Conservation (phyloP, 495 filamentous ascomycete species). For the Hypomontagnella monticulosa region DNA sequence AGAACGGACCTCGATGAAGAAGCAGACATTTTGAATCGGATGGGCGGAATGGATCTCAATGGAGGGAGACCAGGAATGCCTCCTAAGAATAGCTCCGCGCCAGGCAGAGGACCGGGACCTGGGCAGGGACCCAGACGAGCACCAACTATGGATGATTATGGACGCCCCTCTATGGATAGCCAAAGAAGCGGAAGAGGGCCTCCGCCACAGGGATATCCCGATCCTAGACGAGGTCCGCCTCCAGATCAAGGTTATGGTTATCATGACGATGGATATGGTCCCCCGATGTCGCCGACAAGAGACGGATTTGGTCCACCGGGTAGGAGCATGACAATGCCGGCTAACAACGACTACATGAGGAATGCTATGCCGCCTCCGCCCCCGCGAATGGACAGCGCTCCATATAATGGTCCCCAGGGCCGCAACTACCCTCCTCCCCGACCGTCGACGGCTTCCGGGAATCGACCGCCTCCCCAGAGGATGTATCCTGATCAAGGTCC, state of each 20-base stretch:
- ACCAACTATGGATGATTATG: slow-evolving; percentile 47
- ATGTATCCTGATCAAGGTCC: slow-evolving; percentile 55
- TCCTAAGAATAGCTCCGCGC: slow-evolving; percentile 24
- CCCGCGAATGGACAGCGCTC: slow-evolving; percentile 49
- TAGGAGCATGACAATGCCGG: slow-evolving; percentile 65
- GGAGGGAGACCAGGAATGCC: slow-evolving; percentile 46
- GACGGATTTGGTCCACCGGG: slow-evolving; percentile 53
- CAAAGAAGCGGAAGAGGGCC: slow-evolving; percentile 51
- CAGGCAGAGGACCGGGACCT: slow-evolving; percentile 50
- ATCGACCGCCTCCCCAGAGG: slow-evolving; percentile 56
- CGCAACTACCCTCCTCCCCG: slow-evolving; percentile 56
- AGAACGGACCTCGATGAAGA: slow-evolving; percentile 58
- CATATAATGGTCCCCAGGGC: slow-evolving; percentile 56
- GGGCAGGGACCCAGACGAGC: slow-evolving; percentile 47
- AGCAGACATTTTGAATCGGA: slow-evolving; percentile 61
- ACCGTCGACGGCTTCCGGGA: slow-evolving; percentile 61
- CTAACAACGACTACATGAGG: slow-evolving; percentile 53
- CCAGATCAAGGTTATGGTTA: slow-evolving; percentile 51
- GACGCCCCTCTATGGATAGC: slow-evolving; percentile 45
- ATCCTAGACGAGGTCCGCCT: slow-evolving; percentile 53
- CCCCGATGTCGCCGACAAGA: slow-evolving; percentile 41
- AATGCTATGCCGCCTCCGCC: slow-evolving; percentile 46
- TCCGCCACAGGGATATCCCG: slow-evolving; percentile 52
- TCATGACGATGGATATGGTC: slow-evolving; percentile 48
- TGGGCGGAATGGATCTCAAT: slow-evolving; percentile 67